Percentiles rank a stretch among this genome's conserved stretches.
phyloP scores from a whole-genome alignment of 2,329 filamentous ascomycete species.

The Endocalyx cinctus region DNA sequence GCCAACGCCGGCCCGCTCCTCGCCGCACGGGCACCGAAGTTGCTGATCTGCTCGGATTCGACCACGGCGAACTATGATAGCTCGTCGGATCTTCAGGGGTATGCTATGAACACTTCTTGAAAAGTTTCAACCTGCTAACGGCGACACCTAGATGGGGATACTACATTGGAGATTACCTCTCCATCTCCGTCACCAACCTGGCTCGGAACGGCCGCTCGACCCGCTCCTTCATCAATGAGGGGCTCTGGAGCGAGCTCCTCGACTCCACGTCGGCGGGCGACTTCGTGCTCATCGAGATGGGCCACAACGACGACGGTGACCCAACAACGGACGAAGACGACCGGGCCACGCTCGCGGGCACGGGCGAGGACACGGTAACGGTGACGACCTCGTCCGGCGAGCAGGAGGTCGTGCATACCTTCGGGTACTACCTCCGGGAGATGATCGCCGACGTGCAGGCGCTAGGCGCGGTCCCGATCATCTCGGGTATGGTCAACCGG shows the following conservation, averaged over 20 bases:
- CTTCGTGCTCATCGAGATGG: conserved; percentile 21
- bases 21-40: background rate
- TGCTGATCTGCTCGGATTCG: conserved; percentile 3
- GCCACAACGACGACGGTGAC: conserved; percentile 22
- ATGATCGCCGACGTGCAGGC: conserved; percentile 22
- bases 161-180: conserved; percentile 7
- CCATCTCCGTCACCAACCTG: conserved; percentile 10
- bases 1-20: no score
- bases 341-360: conserved; percentile 17
- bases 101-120: background rate
- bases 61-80: conserved; percentile 3
- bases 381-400: conserved; percentile 13
- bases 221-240: conserved; percentile 17
- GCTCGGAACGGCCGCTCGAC: conserved; percentile 12
- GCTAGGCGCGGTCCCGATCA: conserved; percentile 13
- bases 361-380: conserved; percentile 15
- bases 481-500: conserved; percentile 22
- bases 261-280: conserved; percentile 10
- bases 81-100: conserved; percentile 1
- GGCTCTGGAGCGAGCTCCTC: conserved; percentile 13
- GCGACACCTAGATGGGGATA: conserved; percentile 12
- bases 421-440: conserved; percentile 20
- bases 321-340: conserved; percentile 15
- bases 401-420: conserved; percentile 18
- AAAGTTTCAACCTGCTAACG: background rate